Evolutionary conservation across 2,329 filamentous ascomycete genomes (phyloP).

Genomic region (Claviceps citrina): DNA sequence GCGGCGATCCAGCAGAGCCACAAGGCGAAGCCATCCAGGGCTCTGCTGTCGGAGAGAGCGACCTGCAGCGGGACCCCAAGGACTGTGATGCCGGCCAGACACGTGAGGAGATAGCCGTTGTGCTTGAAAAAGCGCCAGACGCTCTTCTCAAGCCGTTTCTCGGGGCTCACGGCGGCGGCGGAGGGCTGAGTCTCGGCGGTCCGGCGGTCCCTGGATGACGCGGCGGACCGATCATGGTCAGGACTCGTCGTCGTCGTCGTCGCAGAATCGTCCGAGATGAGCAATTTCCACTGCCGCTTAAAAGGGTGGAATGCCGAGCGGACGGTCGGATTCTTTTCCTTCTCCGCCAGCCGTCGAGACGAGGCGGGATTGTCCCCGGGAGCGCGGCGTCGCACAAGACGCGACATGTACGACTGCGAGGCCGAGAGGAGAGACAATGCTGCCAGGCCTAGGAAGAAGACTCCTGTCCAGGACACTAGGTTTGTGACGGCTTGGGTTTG

Average conservation of each 20-base stretch:
- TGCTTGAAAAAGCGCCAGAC: constrained; percentile 5
- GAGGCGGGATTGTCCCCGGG: background rate
- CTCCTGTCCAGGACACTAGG: constrained; percentile 19
- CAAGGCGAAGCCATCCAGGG: constrained; percentile 31
- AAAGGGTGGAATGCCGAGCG: background rate
- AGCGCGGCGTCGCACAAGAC: background rate
- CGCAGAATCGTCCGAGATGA: background rate
- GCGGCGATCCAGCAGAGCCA: constrained; percentile 34
- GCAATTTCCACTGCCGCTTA: background rate
- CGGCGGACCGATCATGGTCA: background rate
- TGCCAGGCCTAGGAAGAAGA: constrained; percentile 15
- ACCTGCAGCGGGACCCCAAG: constrained; percentile 28
- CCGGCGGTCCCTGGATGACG: background rate
- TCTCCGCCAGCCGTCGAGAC: no score
- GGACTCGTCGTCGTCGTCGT: background rate
- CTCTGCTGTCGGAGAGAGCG: constrained; percentile 17
- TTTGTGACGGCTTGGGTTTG: constrained; percentile 19
- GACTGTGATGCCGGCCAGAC: constrained; percentile 17
- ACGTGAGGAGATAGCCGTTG: constrained; percentile 16
- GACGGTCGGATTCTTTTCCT: background rate
- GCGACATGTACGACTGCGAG: background rate
- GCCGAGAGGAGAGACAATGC: constrained; percentile 1
- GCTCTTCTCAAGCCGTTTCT: background rate
- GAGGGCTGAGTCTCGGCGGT: background rate
- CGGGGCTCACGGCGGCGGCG: background rate